Base-by-base conservation (phyloP, 2,329 filamentous ascomycete species). In the Sporothrix globosa region DNA sequence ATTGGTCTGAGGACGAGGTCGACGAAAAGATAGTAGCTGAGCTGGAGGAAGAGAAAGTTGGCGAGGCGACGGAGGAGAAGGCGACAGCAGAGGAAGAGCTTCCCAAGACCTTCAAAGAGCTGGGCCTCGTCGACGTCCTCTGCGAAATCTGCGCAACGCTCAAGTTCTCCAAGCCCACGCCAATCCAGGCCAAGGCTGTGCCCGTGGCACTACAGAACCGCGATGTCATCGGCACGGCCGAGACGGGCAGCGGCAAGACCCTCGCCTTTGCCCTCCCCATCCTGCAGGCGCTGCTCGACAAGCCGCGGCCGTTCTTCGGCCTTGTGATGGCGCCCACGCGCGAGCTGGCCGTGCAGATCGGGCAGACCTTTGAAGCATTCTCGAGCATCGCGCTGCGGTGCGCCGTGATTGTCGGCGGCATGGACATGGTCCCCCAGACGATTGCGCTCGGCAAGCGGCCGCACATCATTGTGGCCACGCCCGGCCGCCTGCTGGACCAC, bases 391-490 rank as follows among this genome's bases (percentile, higher is more conserved):
- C 90, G n/a, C 91, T 98, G 50, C 89, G 93, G 76, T 93, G 90
- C 76, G 90, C 92, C 7, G 90, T 95, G 19, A 89, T 99, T 56
- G 92, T 98, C 1, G 96, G 96, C 76, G 96, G 96, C 56, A 90
- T 98, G 85, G 95, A 98, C 74, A 97, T 97, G 92, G 92, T 97
- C 0, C 87, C 92, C 0, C 96, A 99, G 79, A 82, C 91, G 0
- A 96, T 99, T 73, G 91, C 94, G 0, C 86, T 99, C 0, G 93
- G 92, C n/a, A 97, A 97, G 85, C 95, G 95, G 76, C 96, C 96
- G 9, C 96, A 99, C 77, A 90, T 99, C 30, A 84, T 98, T 27
- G 94, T 98, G 52, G 95, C 95, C 0, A 97, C 95, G 0, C 95
- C 95, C 0, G 95, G 94, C 68, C 88, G 95, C 70, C 83, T 97